Percentiles rank a stretch among this genome's conserved stretches.
phyloP scores from a whole-genome alignment of 371 early-diverging fungal species.

The Coemansia sp. region DNA sequence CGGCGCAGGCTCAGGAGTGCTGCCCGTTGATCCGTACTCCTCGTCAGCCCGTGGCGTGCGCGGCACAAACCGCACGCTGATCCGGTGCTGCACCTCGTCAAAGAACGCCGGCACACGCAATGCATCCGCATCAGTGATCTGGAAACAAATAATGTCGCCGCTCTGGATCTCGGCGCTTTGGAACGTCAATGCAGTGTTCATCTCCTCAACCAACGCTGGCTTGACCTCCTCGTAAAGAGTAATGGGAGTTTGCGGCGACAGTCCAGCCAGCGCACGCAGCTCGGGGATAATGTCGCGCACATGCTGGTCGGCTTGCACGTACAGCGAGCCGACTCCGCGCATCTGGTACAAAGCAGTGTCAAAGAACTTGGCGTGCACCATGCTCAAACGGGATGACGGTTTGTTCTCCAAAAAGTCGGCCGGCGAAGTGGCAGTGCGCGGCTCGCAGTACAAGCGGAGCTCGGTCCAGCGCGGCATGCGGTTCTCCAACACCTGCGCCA shows the following conservation, averaged over 20 bases:
- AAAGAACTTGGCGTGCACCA: constrained; percentile 82
- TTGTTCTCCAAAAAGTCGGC: constrained; percentile 5
- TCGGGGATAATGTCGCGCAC: constrained; percentile 66
- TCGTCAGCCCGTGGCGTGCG: constrained; percentile 39
- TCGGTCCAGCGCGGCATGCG: constrained; percentile 45
- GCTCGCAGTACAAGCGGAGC: constrained; percentile 63
- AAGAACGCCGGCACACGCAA: constrained; percentile 64
- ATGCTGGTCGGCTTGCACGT: constrained; percentile 58
- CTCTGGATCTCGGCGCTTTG: constrained; percentile 75
- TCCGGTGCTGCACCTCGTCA: constrained; percentile 66
- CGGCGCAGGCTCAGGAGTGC: background rate
- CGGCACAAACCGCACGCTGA: constrained; percentile 69
- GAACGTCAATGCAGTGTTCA: constrained; percentile 67
- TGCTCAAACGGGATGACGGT: constrained; percentile 12
- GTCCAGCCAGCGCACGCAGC: constrained; percentile 56
- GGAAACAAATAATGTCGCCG: constrained; percentile 88
- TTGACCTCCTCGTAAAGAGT: constrained; percentile 88
- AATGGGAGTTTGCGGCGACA: constrained; percentile 61
- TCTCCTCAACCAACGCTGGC: constrained; percentile 79
- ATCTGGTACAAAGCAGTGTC: constrained; percentile 65
- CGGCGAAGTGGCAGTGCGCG: constrained; percentile 24
- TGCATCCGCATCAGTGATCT: constrained; percentile 30
- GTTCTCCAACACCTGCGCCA: constrained; percentile 40
- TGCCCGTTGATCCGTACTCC: background rate
- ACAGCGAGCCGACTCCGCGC: constrained; percentile 66